Evolutionary conservation across 2,329 filamentous ascomycete genomes (phyloP), one percentile per base, ranked within the genome.

Genomic region (Coniochaeta ligniaria): DNA sequence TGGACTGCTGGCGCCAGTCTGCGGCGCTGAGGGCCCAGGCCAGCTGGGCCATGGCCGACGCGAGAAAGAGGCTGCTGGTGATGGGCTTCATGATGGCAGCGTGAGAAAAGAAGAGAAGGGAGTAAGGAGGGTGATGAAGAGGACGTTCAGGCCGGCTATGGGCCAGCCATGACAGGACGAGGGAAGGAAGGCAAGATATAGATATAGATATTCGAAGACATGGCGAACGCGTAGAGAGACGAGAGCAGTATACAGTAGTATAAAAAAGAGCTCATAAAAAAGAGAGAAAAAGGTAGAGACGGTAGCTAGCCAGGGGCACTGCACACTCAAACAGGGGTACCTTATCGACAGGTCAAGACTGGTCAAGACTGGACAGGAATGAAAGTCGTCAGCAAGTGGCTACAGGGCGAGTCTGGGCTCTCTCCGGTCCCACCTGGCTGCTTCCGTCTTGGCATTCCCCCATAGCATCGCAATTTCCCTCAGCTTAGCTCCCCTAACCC

Each of bases 1-100:
- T 76, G 41, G 74, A 74, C 61, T 74, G 73, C 31, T 69, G 67
- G n/a, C 74, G 70, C 74, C 72, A 74, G 64, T 70, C 58, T n/a
- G 65, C 47, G 3, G 35, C 45, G 26, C 54, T 20, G 20, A 38
- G 55, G 22, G 31, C 58, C 33, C 17, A 38, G 52, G 17, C 24
- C 36, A 54, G 31, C 2, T 22, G 33, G 58, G 26, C 35, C 45
- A 56, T n/a, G 35, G 16, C 9, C 5, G 38, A 43, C 7, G 26
- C 26, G 9, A 41, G 26, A 9, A 54, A 33, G 50, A 47, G 66
- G 67, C 43, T 38, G 20, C 31, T 20, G 8, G n/a, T 3, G 22
- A 52, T 8, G 54, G 31, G 12, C 26, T 31, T 36, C 54, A 56
- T 56, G 31, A 8, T 35, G 17, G 47, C 47, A 26, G 22, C n/a